Base-by-base conservation (phyloP, 257 asterid genomes). In the Ophiorrhiza pumila region DNA sequence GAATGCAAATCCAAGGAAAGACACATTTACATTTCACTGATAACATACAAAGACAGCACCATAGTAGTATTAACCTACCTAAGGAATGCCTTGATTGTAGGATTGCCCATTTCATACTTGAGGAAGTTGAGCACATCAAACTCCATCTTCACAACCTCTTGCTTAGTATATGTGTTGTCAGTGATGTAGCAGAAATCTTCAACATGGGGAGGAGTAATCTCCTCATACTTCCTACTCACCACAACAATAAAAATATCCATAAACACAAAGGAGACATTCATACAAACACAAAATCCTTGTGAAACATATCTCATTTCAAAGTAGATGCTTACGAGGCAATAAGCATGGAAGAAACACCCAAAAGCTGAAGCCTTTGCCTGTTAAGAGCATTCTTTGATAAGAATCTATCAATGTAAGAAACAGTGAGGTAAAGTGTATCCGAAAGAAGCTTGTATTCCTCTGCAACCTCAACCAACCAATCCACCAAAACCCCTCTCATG, bases 301-400 rank as follows among this genome's bases (percentile, higher is more conserved):
- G 50, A 7, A 72, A 6, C 45, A 42, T 22, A 25, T 29, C 41
- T 8, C 31, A 34, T 37, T 8, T 10, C 27, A 27, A 23, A 74
- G 1, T 43, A 39, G 78, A 47, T 13, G 39, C 99, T 86, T 87
- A 95, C 96, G 99, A 89, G 79, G 98, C 96, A 77, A 95, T 83
- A 18, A 92, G 97, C 99, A 94, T 94, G 7, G 99, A 92, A n/a
- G 99, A 88, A 79, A 94, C 95, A 5, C 99, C 99, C 31, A 94
- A 88, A 67, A 94, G 97, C 88, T 94, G 98, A 59, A 94, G 98
- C 23, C 46, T 82, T 79, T 90, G 89, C 71, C 96, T 69, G 42
- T 45, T 75, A 25, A 91, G 72, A 35, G 59, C 79, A 65, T 72
- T 86, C 72, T 42, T 64, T 0, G 99, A 91, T 42, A 91, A 80